phyloP scores from a whole-genome alignment of 441 rosid genomes.

The Erysimum cheiri region DNA sequence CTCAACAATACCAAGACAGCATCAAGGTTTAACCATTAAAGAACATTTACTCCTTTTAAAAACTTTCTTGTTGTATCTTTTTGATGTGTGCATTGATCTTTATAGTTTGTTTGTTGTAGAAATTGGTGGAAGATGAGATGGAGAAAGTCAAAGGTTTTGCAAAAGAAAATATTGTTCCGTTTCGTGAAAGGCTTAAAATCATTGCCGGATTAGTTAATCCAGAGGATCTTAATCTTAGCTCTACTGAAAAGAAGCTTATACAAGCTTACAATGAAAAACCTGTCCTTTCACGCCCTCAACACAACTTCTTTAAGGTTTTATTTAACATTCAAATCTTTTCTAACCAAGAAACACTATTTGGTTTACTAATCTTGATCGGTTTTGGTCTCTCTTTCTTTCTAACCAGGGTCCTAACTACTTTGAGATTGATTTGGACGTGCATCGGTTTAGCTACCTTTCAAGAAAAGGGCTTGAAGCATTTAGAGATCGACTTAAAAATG shows the following conservation, averaged over 20 bases:
- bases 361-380: neutral
- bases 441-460: constrained; percentile 86
- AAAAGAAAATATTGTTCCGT: constrained; percentile 69
- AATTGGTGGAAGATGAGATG: constrained; percentile 81
- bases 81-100: constrained; percentile 1
- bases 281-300: constrained; percentile 94
- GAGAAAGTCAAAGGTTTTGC: constrained; percentile 89
- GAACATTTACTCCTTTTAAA: neutral
- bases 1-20: constrained; percentile 67
- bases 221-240: constrained; percentile 71
- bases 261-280: constrained; percentile 87
- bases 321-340: neutral
- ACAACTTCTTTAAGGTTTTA: constrained; percentile 66
- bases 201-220: constrained; percentile 84
- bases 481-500: constrained; percentile 73
- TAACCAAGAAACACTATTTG: neutral
- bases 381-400: neutral
- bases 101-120: constrained; percentile 56
- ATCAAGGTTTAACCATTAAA: constrained; percentile 57
- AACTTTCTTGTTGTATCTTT: neutral
- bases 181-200: constrained; percentile 87
- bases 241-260: constrained; percentile 79
- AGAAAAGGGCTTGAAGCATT: constrained; percentile 89
- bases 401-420: constrained; percentile 84
- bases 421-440: constrained; percentile 95